Base-by-base conservation (phyloP, 192 early-diverging fungal genomes). In the Coemansia sp. region DNA sequence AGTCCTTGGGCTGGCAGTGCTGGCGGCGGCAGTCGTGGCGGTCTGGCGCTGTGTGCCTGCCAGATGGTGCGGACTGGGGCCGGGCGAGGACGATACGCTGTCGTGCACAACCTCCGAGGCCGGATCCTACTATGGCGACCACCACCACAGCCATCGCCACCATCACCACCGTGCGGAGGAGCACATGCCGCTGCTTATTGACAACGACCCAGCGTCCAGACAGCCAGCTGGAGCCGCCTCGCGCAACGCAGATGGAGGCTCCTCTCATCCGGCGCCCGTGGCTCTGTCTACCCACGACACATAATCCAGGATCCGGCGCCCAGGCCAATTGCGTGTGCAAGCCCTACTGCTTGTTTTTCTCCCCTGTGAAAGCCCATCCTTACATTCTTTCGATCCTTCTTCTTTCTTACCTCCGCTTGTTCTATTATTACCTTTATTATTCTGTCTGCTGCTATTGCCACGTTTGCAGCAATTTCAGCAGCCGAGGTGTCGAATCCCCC, bases 121-220 rank as follows among this genome's bases (percentile, higher is more conserved):
- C 10, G 51, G 64, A 39, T 48, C 45, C 5, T 9, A 16, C 12
- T 37, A 16, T 9, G 49, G 49, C 9, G 49, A 50, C 25, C 22
- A 32, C 41, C 51, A 64, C 62, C 55, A 57, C n/a, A 61, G 49
- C n/a, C 41, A 63, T 19, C 46, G 37, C 40, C 50, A 63, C 55
- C 55, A 49, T 17, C 66, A 55, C 25, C 42, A 63, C 41, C 64
- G 57, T 16, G 38, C 39, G 7, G 62, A 67, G 39, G 79, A 82
- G 20, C 71, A 70, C 50, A 67, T 56, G 50, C 81, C 81, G 50
- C 56, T 83, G 53, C 76, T 83, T 2, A 78, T 83, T 19, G 81
- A 83, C 70, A 83, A 78, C 22, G 81, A 83, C 22, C 81, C 81
- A 2, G 64, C 37, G 9, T 67, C 64, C 7, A 55, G 61, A 41